A percentile compares a stretch with the other conserved stretches of the same genome.
phyloP scores from a whole-genome alignment of 208 protist species.

The Leishmania major region DNA sequence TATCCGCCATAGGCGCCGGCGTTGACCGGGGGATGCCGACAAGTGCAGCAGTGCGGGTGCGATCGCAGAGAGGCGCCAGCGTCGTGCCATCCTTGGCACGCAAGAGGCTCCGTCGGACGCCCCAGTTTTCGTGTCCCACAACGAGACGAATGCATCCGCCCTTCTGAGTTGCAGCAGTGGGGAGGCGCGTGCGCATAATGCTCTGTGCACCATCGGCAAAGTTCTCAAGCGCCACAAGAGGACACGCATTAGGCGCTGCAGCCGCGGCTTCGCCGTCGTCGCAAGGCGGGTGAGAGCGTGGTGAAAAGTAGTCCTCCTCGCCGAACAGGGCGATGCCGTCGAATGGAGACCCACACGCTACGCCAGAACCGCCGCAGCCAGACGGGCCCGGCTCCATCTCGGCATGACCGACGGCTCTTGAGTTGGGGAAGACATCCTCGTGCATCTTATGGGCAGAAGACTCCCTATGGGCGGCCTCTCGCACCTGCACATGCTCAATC shows the following conservation, averaged over 20 bases:
- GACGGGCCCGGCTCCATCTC: not conserved
- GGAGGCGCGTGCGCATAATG: conserved; percentile 54
- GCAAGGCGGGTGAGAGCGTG: not conserved
- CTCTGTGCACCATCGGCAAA: conserved; percentile 71
- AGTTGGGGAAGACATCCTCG: not conserved
- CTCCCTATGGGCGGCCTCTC: not conserved
- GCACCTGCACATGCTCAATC: conserved; percentile 64
- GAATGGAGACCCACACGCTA: not conserved
- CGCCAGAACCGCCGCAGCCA: not conserved
- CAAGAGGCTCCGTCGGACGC: conserved; percentile 63
- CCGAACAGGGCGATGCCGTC: conserved; percentile 40
- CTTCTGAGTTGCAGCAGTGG: not conserved
- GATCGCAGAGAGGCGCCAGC: not conserved
- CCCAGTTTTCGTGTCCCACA: conserved; percentile 87
- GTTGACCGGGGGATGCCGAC: too few species aligned
- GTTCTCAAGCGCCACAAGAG: conserved; percentile 85
- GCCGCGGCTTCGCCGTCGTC: not conserved
- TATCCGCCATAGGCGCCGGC: conserved; percentile 10
- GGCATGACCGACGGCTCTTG: not conserved
- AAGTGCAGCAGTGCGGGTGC: not conserved
- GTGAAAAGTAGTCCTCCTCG: conserved; percentile 37
- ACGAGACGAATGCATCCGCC: conserved; percentile 41
- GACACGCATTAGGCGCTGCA: conserved; percentile 1
- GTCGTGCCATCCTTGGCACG: not conserved
- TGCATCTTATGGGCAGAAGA: too few species aligned